A percentile compares a stretch with the other conserved stretches of the same genome.
These are phyloP conservation scores for Plasmodium gaboni DNA, from an alignment of 169 alveolate genomes.

Conservation along the genomic window DNA sequence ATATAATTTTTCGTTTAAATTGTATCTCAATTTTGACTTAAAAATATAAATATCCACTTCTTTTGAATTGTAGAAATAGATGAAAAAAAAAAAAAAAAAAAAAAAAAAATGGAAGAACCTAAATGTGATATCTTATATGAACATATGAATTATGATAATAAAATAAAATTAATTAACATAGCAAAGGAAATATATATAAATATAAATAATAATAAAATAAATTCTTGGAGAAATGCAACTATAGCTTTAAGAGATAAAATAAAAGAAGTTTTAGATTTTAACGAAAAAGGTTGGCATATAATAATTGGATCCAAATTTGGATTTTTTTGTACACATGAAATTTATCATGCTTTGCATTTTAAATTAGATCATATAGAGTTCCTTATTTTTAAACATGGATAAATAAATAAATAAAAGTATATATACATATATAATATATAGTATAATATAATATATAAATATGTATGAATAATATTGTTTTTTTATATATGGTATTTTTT, in stretches of 20 bases:
- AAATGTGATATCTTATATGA: constrained; percentile 74
- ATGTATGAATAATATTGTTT: no score
- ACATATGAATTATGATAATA: constrained; percentile 63
- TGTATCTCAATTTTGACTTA: no score
- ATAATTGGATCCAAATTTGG: constrained; percentile 69
- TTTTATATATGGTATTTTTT: no score
- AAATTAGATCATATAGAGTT: constrained; percentile 70
- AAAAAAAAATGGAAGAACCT: constrained; percentile 65
- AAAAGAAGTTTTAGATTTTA: constrained; percentile 61
- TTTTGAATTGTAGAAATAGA: neutral
- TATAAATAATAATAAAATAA: constrained; percentile 73
- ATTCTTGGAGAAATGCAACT: constrained; percentile 74
- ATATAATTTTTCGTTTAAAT: no score
- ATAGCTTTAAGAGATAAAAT: constrained; percentile 73
- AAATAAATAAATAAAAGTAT: neutral
- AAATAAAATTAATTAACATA: constrained; percentile 48
- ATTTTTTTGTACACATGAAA: constrained; percentile 75
- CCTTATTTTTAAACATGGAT: constrained; percentile 71
- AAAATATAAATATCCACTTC: no score
- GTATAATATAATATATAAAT: no score
- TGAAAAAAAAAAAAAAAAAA: neutral
- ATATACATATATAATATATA: no score
- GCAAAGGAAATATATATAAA: constrained; percentile 67
- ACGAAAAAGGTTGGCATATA: constrained; percentile 76
- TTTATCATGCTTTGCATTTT: constrained; percentile 72